Evolutionary conservation across 805 yeast genomes (phyloP), one percentile per base, ranked within the genome.

Genomic region (Yamadazyma phyllophila): DNA sequence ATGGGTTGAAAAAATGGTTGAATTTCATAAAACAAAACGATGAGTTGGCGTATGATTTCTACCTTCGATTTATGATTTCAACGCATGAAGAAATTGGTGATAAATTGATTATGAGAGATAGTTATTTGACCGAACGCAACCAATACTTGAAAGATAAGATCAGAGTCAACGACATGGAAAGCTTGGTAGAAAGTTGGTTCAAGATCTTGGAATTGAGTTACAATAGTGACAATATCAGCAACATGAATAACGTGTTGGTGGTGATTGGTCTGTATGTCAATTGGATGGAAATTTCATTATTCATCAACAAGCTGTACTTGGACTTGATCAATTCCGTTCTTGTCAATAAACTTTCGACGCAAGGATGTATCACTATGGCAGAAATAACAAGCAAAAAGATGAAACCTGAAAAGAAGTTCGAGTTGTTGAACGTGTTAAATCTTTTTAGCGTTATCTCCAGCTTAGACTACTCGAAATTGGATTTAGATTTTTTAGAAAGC

Each of bases 61-160:
- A 85, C 62, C 65, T 85, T 32, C 78, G 97, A 58, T 77, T 89
- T 7, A 69, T 90, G 48, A 64, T 82, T 36, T 79, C 85, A 26
- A 81, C 94, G 49, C 97, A 94, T 62, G 83, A 83, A 26, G 97
- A 91, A 65, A 89, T 94, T 54, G 99, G 96, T 29, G 99, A 94
- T 62, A 94, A 87, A 60, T 77, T 91, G 53, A 85, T 90, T 52
- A 67, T 82, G 27, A 79, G 96, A 56, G 80, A 85, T 14, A 80
- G 80, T 53, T 78, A 78, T 17, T 63, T 75, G 12, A 78, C 78
- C 37, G 83, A 82, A 38, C 78, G 88, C 56, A 88, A 86, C 62
- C 84, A 78, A 54, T 65, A 70, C 36, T 71, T 94, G 49, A 94
- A 94, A 60, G 99, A 94, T 64, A 73, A 79, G 20, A 84, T 94